Base-by-base conservation (phyloP, 2,329 filamentous ascomycete genomes). In the Xenosphaeropsis pyriputrescens region DNA sequence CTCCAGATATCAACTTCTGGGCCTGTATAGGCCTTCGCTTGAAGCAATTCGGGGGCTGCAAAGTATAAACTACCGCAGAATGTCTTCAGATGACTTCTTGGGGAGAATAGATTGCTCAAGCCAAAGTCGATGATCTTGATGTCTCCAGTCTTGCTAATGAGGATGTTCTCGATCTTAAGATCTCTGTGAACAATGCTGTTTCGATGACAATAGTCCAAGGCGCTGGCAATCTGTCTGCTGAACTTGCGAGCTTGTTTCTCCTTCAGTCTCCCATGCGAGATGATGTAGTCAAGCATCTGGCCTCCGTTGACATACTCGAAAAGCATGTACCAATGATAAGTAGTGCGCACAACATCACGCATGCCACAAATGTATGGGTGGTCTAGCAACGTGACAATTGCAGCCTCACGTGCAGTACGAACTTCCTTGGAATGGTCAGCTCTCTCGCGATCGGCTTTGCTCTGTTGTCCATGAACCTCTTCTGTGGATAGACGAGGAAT, bases 121-220 rank as follows among this genome's bases (percentile, higher is more conserved):
- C 89, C 91, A 57, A 98, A 98, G 56, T 98, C 91, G 49, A 98
- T 98, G 51, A 98, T 96, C 57, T 96, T 96, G 61, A 98, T 98
- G 55, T 98, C 91, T 31, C 91, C 91, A 2, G 84, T 95, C 66
- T 96, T 96, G 68, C 86, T 95, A 62, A 98, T 98, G 43, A 98
- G 72, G 39, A 98, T 98, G 56, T 98, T 98, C 59, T 96, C 91
- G 48, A 98, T 98, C 68, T 98, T 98, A 47, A 98, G 63, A 56
- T 98, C 91, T 36, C 91, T 79, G 58, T 98, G 91, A 17, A 96
- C 91, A 48, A 98, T 96, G 60, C 86, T 95, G 65, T 98, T 96
- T 43, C 88, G 77, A 58, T 98, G 91, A 56, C 88, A 95, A 61
- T 96, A 98, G 58, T 98, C 91, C 40, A 98, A 68, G 22, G 91